Base-by-base conservation (phyloP, 2,329 filamentous ascomycete species). In the Pseudocercospora ulei region DNA sequence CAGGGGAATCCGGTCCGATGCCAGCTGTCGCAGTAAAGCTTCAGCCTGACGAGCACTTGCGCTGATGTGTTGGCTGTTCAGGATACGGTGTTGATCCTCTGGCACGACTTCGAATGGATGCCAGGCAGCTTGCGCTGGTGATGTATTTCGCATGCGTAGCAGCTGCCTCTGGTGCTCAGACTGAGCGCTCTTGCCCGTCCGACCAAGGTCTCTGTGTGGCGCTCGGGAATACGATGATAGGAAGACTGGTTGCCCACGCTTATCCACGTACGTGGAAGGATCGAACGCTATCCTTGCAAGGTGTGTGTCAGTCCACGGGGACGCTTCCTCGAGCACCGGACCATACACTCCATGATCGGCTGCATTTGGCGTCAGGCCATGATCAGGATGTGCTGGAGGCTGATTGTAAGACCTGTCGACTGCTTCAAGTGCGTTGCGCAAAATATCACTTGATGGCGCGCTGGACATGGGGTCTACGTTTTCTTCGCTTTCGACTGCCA, bases 391-490 rank as follows among this genome's bases (percentile, higher is more conserved):
- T n/a, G 2, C 29, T 7, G 3, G 5, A 6, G 24, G 12, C n/a
- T 6, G 5, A 26, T 11, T 18, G 14, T 22, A 9, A 20, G 20
- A 26, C 14, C 12, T 5, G 18, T 33, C 18, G 25, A 44, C 35
- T 3, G 41, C 41, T 27, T 33, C 19, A 4, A 44, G 36, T 13
- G 46, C 50, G 13, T 38, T 17, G 8, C 47, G 34, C 16, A 56
- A 35, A 2, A 48, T 14, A n/a, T 47, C 43, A 35, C 49, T 50
- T 13, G 44, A 42, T 6, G 48, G 52, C 6, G 49, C 47, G 3
- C 43, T 47, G 4, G 43, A 38, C 9, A 24, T 22, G 2, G 47
- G 48, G 11, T 49, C 36, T 2, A 23, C 7, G 12, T 52, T 51
- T 33, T 54, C 48, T 29, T 48, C n/a, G n/a, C n/a, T 44, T 8